Evolutionary conservation across 2,329 filamentous ascomycete genomes (phyloP).

Genomic region (Microcyclospora tardicrescens): DNA sequence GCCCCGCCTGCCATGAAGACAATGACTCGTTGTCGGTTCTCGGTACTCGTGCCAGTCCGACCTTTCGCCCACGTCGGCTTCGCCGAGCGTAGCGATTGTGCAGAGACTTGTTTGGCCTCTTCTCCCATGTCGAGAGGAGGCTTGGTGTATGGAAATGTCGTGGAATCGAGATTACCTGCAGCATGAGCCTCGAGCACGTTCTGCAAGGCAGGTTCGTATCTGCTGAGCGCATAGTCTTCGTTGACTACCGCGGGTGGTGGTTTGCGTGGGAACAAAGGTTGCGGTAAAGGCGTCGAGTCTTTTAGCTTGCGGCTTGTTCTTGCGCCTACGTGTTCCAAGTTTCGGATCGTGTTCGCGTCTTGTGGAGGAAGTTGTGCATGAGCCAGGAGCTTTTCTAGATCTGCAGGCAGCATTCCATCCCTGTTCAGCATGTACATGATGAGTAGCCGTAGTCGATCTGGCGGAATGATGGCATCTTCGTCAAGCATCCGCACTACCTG

Average conservation of each 20-base stretch:
- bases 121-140: conserved; percentile 48
- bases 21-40: conserved; percentile 81
- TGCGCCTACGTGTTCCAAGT: conserved; percentile 70
- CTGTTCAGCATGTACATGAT: conserved; percentile 76
- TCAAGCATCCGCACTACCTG: conserved; percentile 80
- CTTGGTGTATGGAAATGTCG: conserved; percentile 36
- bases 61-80: conserved; percentile 93
- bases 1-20: conserved; percentile 93
- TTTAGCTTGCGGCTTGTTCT: conserved; percentile 61
- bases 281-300: conserved; percentile 53
- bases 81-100: conserved; percentile 68
- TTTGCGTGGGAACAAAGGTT: conserved; percentile 61
- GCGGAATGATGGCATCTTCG: conserved; percentile 56
- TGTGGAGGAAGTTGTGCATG: conserved; percentile 67
- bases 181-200: conserved; percentile 63
- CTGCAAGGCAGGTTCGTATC: conserved; percentile 73
- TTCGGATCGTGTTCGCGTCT: conserved; percentile 60
- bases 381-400: conserved; percentile 70
- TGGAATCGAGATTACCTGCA: conserved; percentile 29
- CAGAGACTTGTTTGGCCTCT: conserved; percentile 30
- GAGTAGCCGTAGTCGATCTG: conserved; percentile 73
- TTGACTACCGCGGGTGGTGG: conserved; percentile 40
- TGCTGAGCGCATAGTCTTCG: conserved; percentile 75
- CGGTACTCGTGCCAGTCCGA: conserved; percentile 45
- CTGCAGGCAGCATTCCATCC: conserved; percentile 70